Percentiles rank a stretch among this genome's conserved stretches.
phyloP scores from a whole-genome alignment of 75 land plant species.

The Cupressus sempervirens region DNA sequence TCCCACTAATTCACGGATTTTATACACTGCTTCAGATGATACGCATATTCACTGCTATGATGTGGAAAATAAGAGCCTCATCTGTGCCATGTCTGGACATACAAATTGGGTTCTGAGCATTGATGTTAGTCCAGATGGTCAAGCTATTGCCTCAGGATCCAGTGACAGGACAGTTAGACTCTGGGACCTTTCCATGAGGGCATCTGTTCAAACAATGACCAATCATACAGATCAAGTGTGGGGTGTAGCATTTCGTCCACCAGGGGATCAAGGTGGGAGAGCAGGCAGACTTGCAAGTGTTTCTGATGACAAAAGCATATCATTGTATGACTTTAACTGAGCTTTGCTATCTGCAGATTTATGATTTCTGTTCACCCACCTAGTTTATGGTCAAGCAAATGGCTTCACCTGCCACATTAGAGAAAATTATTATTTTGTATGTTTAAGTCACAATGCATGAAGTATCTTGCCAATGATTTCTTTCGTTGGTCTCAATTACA shows the following conservation, averaged over 20 bases:
- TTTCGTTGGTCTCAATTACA: neutral
- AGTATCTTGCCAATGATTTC: neutral
- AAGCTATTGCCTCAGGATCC: constrained; percentile 82
- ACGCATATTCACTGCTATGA: constrained; percentile 91
- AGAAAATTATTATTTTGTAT: neutral
- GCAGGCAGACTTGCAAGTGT: constrained; percentile 88
- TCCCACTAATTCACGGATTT: constrained; percentile 59
- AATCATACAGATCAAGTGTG: constrained; percentile 93
- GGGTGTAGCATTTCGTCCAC: constrained; percentile 93
- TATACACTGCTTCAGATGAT: constrained; percentile 91
- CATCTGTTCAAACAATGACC: constrained; percentile 82
- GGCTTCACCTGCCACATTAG: neutral
- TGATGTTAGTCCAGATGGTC: constrained; percentile 88
- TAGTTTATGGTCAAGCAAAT: neutral
- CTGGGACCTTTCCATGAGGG: constrained; percentile 91
- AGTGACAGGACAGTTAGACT: constrained; percentile 82
- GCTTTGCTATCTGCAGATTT: constrained; percentile 3
- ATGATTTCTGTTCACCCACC: neutral
- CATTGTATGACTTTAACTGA: constrained; percentile 77
- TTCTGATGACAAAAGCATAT: constrained; percentile 90
- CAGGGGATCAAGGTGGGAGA: constrained; percentile 49
- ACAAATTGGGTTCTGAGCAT: constrained; percentile 91
- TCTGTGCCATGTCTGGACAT: constrained; percentile 86
- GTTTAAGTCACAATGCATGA: neutral
- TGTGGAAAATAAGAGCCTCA: constrained; percentile 66